Conservation (phyloP, 305 asterid genomes). For the Coffea humblotiana region DNA sequence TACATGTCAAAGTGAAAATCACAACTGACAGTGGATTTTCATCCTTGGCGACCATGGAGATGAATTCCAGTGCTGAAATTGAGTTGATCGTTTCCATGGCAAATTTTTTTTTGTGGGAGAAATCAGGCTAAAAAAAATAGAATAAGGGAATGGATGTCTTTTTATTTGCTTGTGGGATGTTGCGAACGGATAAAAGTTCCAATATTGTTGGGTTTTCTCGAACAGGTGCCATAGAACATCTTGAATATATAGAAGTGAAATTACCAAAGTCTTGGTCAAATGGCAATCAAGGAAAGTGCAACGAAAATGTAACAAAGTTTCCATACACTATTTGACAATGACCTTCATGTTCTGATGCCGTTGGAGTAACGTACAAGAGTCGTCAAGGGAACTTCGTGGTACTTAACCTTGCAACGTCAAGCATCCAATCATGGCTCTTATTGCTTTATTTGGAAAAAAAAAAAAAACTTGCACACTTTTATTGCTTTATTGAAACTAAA, state of each 20-base stretch:
- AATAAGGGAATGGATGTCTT: not conserved
- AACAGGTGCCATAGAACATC: not conserved
- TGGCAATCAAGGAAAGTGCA: slow-evolving; percentile 7
- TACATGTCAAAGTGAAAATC: slow-evolving; percentile 25
- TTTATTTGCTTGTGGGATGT: not conserved
- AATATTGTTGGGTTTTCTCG: not conserved
- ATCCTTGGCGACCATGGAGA: slow-evolving; percentile 15
- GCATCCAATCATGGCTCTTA: not conserved
- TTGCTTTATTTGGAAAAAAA: too few relatives aligned
- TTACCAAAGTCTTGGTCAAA: slow-evolving; percentile 2
- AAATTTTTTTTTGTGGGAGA: not conserved
- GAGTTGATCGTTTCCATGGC: slow-evolving; percentile 19
- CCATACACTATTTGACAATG: not conserved
- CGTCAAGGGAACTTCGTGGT: slow-evolving; percentile 8
- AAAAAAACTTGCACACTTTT: not conserved
- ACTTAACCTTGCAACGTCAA: not conserved
- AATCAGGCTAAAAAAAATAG: not conserved
- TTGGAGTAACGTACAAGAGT: slow-evolving; percentile 10
- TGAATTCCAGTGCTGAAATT: not conserved
- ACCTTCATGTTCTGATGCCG: not conserved
- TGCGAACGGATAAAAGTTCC: not conserved
- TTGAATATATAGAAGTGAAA: not conserved
- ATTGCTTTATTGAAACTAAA: not conserved
- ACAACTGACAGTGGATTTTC: slow-evolving; percentile 26
- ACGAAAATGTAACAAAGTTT: slow-evolving; percentile 6